Conservation (phyloP, 768 basidiomycete genomes). For the Psilocybe sp. region DNA sequence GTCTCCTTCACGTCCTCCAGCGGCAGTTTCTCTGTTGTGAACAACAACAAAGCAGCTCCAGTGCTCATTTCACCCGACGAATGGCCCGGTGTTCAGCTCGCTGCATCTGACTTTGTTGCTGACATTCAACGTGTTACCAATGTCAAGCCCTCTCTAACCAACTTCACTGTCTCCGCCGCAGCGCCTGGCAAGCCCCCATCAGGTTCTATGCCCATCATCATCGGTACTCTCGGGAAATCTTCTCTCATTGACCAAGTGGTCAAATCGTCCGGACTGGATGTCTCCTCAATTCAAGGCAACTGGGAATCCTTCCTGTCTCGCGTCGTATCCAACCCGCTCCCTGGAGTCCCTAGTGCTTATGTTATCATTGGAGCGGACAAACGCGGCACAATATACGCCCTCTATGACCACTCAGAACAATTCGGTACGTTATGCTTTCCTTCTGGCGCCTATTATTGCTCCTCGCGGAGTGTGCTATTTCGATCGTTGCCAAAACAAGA, state of each 20-base stretch:
- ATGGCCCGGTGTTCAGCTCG: conserved; percentile 62
- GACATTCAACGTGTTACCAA: conserved; percentile 65
- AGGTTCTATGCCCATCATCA: conserved; percentile 46
- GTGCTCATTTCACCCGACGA: conserved; percentile 53
- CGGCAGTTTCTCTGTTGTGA: conserved; percentile 42
- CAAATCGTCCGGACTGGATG: conserved; percentile 50
- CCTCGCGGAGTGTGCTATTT: not conserved
- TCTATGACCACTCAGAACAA: conserved; percentile 71
- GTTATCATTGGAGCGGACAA: conserved; percentile 70
- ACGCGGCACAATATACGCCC: conserved; percentile 61
- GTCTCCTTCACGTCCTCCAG: conserved; percentile 39
- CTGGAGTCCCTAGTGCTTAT: conserved; percentile 58
- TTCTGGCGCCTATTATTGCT: not conserved
- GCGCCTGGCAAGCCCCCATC: conserved; percentile 25
- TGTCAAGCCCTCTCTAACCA: conserved; percentile 44
- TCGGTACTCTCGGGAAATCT: conserved; percentile 63
- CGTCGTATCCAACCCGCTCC: conserved; percentile 52
- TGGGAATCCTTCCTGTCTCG: conserved; percentile 64
- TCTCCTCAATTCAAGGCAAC: conserved; percentile 54
- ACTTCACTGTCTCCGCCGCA: conserved; percentile 36
- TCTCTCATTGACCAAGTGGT: conserved; percentile 50
- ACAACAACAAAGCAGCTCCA: conserved; percentile 42
- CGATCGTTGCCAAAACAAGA: not conserved
- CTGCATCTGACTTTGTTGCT: conserved; percentile 54
- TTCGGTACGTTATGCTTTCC: conserved; percentile 38